Percentiles rank a stretch among this genome's conserved stretches.
Evolutionary conservation across 345 rosid species (phyloP).

Genomic region (Citrus hindsii): DNA sequence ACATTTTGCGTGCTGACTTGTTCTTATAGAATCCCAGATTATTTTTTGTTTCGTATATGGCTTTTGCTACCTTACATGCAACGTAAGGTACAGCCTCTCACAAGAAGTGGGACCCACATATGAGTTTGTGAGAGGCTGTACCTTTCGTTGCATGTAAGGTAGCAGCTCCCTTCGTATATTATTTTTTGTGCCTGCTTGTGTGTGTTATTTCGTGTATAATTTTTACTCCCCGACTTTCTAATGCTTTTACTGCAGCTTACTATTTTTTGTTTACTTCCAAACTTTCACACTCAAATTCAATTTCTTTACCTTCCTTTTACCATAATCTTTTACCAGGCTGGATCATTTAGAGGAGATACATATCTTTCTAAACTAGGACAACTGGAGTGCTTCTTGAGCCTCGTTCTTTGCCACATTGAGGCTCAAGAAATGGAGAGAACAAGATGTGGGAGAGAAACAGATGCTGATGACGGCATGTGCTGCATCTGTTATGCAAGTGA

Average conservation of each 20-base stretch:
- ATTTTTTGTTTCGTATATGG: too few relatives aligned
- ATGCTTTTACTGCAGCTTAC: too few relatives aligned
- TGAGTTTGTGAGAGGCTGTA: too few relatives aligned
- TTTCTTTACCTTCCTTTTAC: neutral
- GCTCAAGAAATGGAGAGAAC: slow-evolving; percentile 30
- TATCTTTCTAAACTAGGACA: slow-evolving; percentile 48
- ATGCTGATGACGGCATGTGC: slow-evolving; percentile 58
- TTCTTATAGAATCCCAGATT: neutral
- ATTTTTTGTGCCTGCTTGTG: neutral
- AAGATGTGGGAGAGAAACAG: slow-evolving; percentile 29
- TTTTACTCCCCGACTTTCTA: too few relatives aligned
- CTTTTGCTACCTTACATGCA: too few relatives aligned
- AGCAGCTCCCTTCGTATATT: too few relatives aligned
- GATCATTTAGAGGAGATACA: slow-evolving; percentile 52
- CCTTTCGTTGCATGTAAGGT: too few relatives aligned
- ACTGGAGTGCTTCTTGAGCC: slow-evolving; percentile 60
- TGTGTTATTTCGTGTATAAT: neutral
- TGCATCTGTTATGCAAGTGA: slow-evolving; percentile 76
- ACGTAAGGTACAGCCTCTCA: too few relatives aligned
- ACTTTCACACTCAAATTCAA: neutral
- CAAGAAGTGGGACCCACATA: too few relatives aligned
- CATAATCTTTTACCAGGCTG: slow-evolving; percentile 53
- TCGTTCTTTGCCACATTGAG: slow-evolving; percentile 48
- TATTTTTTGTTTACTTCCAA: neutral
- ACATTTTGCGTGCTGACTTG: neutral